These are phyloP conservation scores for Quaeritorhiza haematococci DNA, from an alignment of 371 early-diverging fungal species.

Conservation along the genomic window DNA sequence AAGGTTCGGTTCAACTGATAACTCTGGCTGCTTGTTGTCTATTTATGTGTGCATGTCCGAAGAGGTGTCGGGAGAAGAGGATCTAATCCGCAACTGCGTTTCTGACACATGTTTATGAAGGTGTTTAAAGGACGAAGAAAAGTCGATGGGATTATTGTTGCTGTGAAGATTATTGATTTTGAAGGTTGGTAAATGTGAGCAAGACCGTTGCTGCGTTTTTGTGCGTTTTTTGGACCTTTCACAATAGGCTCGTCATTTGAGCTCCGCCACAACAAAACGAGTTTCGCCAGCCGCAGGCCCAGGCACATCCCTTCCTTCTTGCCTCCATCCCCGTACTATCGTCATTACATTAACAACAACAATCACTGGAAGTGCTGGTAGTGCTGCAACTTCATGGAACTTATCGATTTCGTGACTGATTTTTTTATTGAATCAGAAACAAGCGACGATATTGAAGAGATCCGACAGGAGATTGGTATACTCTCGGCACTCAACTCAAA, in stretches of 20 bases:
- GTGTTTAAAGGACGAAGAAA: constrained; percentile 38
- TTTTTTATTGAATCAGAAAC: no score
- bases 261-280: not conserved
- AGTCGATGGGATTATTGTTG: constrained; percentile 28
- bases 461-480: constrained; percentile 86
- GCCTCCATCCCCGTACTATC: no score
- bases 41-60: not conserved
- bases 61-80: no score
- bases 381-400: no score
- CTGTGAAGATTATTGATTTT: constrained; percentile 49
- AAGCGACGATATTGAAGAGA: constrained; percentile 91
- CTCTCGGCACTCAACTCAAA: constrained; percentile 83
- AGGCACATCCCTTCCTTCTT: no score
- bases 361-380: no score
- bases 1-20: constrained; percentile 12
- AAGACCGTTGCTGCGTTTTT: not conserved
- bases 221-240: not conserved
- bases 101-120: constrained; percentile 14
- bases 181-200: constrained; percentile 24
- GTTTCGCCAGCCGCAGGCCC: not conserved
- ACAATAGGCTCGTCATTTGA: not conserved
- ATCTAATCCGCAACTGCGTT: no score
- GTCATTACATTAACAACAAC: no score
- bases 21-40: not conserved
- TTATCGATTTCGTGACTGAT: no score